Evolutionary conservation across 2,329 filamentous ascomycete species (phyloP).

Genomic region (Chaetomiaceae sp.): DNA sequence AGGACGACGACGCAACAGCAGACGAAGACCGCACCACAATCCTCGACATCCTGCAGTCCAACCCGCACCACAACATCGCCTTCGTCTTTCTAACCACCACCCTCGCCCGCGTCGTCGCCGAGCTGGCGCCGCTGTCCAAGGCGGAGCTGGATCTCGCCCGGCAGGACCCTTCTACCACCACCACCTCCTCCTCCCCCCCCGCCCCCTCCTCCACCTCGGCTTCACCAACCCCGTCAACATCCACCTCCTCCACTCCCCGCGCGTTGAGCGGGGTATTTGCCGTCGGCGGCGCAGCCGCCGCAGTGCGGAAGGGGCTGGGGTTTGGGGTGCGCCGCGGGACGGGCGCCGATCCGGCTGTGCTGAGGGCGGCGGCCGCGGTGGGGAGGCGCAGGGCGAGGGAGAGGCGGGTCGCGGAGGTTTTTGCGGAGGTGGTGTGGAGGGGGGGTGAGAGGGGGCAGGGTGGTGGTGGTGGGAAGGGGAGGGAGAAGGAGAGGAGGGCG

Average conservation of each 20-base stretch:
- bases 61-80: constrained; percentile 76
- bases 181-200: not conserved
- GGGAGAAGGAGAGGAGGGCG: constrained; percentile 50
- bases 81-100: constrained; percentile 84
- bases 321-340: constrained; percentile 25
- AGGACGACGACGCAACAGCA: constrained; percentile 9
- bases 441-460: constrained; percentile 18
- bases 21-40: constrained; percentile 48
- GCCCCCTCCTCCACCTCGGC: not conserved
- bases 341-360: constrained; percentile 7
- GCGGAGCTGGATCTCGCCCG: constrained; percentile 29
- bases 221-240: not conserved
- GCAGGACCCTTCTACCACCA: not conserved
- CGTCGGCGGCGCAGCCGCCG: constrained; percentile 12
- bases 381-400: constrained; percentile 55
- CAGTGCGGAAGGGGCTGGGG: constrained; percentile 41
- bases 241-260: no score
- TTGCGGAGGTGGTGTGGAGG: constrained; percentile 59
- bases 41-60: constrained; percentile 66
- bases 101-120: constrained; percentile 49
- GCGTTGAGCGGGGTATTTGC: constrained; percentile 11
- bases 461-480: constrained; percentile 18
- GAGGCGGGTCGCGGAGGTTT: constrained; percentile 56
- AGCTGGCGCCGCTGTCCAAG: constrained; percentile 39
- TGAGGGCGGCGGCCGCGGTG: constrained; percentile 36